These are phyloP conservation scores for Sarocladium oryzae DNA, from an alignment of 2,329 filamentous ascomycete species.

Conservation along the genomic window DNA sequence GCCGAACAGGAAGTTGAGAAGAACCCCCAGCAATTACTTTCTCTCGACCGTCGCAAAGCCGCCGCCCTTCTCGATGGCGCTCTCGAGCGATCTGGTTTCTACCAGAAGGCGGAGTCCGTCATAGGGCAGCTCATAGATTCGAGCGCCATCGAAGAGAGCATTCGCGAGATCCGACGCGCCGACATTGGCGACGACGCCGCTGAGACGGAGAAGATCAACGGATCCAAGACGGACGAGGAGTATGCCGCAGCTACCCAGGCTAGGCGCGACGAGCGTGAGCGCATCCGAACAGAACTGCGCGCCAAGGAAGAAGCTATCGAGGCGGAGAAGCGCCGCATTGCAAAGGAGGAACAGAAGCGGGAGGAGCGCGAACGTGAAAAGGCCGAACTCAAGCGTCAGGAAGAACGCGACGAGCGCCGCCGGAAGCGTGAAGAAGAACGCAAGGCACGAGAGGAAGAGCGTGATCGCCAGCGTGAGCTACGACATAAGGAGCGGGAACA, in stretches of 20 bases:
- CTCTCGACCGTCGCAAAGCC: conserved; percentile 66
- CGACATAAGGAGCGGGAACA: conserved; percentile 33
- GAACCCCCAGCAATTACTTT: conserved; percentile 64
- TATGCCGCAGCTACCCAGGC: conserved; percentile 62
- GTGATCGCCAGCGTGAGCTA: conserved; percentile 34
- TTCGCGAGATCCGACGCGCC: conserved; percentile 59
- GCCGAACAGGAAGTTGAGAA: conserved; percentile 69
- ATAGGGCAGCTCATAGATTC: conserved; percentile 64
- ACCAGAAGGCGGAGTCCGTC: conserved; percentile 61
- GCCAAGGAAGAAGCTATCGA: conserved; percentile 54
- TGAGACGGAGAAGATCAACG: conserved; percentile 55
- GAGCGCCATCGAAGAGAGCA: conserved; percentile 58
- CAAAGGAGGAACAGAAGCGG: conserved; percentile 48
- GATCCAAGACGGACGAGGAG: conserved; percentile 66
- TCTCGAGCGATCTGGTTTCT: conserved; percentile 69
- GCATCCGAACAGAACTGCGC: conserved; percentile 52
- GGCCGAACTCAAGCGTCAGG: conserved; percentile 42
- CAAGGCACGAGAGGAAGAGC: conserved; percentile 46
- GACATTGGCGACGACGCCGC: conserved; percentile 67
- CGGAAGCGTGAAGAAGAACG: conserved; percentile 46
- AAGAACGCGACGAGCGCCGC: conserved; percentile 43
- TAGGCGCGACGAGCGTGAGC: conserved; percentile 54
- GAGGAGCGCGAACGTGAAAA: conserved; percentile 42
- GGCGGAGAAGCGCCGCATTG: conserved; percentile 54
- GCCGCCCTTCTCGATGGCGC: conserved; percentile 72